Base-by-base conservation (phyloP, 768 basidiomycete genomes). In the Cyathus striatus region DNA sequence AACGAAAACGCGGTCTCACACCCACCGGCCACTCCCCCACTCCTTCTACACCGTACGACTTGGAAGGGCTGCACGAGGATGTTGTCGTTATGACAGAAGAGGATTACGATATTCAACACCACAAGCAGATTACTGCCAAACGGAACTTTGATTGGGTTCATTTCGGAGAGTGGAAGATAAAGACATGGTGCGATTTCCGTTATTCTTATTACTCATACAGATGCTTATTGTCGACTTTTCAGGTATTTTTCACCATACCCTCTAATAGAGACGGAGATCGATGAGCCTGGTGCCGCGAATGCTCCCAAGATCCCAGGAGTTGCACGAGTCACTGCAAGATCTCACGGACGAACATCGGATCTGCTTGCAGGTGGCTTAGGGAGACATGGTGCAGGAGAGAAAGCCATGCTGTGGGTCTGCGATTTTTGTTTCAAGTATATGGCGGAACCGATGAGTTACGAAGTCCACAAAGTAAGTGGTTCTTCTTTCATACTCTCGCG, bases 371-470 rank as follows among this genome's bases (percentile, higher is more conserved):
- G 85, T 23, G 79, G 82, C 5, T 58, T 85, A 41, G 67, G 69
- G 23, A 69, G 79, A 17, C 65, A 69, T 14, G 64, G 69, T 37
- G 59, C 56, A 14, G 72, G 66, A 3, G 81, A 80, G 48, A 70
- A 71, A 38, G 63, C 78, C 14, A 63, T 68, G 23, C 62, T 94
- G 16, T 93, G 83, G 78, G 90, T 94, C 4, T 95, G 92, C 58
- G 86, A 93, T 51, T 76, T 80, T 47, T 99, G 95, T 66, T 96
- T 97, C 81, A 98, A 96, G 66, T 99, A 99, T 58, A 90, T 93
- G 84, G 69, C 80, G 2, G 84, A 90, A 36, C 76, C 79, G 13
- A 61, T 66, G 1, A 67, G 71, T 17, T 94, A 86, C 81, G 85
- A 75, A 47, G 47, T 81, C 47, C 70, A 83, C 47, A 84, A 88